Evolutionary conservation across 805 yeast species (phyloP).

Genomic region (Schizosaccharomyces cryophilus): DNA sequence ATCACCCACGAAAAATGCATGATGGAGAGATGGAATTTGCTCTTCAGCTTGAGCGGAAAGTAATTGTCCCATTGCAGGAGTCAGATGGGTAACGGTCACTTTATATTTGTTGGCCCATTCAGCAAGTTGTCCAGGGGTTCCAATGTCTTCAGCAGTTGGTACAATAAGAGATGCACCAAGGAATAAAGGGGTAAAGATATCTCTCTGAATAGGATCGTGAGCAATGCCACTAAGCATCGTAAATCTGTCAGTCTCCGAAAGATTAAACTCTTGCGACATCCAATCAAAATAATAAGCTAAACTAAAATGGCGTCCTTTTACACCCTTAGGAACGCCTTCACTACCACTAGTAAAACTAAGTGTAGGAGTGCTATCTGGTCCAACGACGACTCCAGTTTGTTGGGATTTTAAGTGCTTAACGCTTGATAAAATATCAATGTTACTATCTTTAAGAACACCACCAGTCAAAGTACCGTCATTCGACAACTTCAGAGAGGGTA

Average conservation of each 20-base stretch:
- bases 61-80: constrained; percentile 98
- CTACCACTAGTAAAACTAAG: constrained; percentile 91
- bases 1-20: constrained; percentile 96
- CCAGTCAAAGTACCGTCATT: constrained; percentile 54
- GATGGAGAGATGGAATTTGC: constrained; percentile 63
- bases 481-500: constrained; percentile 53
- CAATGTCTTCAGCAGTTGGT: constrained; percentile 92
- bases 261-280: constrained; percentile 75
- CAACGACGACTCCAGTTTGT: constrained; percentile 74
- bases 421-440: constrained; percentile 26
- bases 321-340: constrained; percentile 97
- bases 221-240: constrained; percentile 98
- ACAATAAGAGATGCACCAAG: constrained; percentile 81
- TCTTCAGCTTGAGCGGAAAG: constrained; percentile 86
- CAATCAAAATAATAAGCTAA: constrained; percentile 94
- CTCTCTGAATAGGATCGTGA: constrained; percentile 97
- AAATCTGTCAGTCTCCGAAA: constrained; percentile 60
- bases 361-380: constrained; percentile 95
- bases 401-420: constrained; percentile 24
- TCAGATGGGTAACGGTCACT: constrained; percentile 88
- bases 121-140: constrained; percentile 92
- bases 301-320: constrained; percentile 88
- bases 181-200: constrained; percentile 92
- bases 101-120: constrained; percentile 86
- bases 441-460: constrained; percentile 12